A percentile compares a stretch with the other conserved stretches of the same genome.
phyloP scores from a whole-genome alignment of 345 rosid species.

The Psidium friedrichsthalianum region DNA sequence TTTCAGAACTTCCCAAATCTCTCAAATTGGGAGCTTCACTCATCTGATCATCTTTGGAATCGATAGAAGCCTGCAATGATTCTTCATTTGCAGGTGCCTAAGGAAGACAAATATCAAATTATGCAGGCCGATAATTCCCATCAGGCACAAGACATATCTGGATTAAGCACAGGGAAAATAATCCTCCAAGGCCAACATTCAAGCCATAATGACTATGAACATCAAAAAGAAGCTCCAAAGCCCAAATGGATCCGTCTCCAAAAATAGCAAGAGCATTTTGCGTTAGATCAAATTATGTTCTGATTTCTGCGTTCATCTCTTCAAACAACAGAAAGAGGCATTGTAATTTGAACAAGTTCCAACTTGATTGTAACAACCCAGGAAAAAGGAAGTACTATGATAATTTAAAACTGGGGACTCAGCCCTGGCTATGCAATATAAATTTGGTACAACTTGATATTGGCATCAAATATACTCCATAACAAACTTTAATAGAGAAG shows the following conservation, averaged over 20 bases:
- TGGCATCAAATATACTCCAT: neutral
- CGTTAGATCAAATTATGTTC: neutral
- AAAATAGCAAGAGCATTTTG: neutral
- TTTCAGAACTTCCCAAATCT: conserved; percentile 8
- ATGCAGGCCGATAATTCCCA: neutral
- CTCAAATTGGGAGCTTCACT: conserved; percentile 12
- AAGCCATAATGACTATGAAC: neutral
- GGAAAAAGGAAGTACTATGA: neutral
- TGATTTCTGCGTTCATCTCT: neutral
- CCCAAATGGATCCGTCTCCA: neutral
- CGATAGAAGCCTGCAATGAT: conserved; percentile 11
- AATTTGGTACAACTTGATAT: neutral
- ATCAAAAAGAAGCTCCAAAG: neutral
- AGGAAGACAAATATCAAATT: neutral
- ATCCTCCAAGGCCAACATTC: neutral
- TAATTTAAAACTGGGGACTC: neutral
- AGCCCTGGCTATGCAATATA: neutral
- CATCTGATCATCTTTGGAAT: conserved; percentile 22
- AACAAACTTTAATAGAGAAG: neutral
- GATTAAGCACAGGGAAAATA: neutral
- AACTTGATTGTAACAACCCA: neutral
- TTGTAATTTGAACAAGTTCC: neutral
- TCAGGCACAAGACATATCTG: neutral
- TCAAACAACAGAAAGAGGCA: neutral
- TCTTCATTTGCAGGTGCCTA: conserved; percentile 25